Conservation (phyloP, 306 rosid species). For the Vicia sativa region DNA sequence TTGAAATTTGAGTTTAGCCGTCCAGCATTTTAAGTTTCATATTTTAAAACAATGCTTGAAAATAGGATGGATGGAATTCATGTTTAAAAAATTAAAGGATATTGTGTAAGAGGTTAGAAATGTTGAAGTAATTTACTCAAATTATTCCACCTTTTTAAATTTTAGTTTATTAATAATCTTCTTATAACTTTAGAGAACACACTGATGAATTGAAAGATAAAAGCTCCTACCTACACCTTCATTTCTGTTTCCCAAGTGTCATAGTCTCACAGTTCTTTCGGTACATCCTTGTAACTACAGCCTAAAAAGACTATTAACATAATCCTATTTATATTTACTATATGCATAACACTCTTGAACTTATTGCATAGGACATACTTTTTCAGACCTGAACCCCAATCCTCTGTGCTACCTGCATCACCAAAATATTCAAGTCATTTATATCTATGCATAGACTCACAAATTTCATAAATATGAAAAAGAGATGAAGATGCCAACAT, state of each 20-base stretch:
- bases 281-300: conserved; percentile 26
- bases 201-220: neutral
- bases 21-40: no score
- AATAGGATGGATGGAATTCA: neutral
- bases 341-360: conserved; percentile 41
- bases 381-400: conserved; percentile 61
- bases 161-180: neutral
- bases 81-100: neutral
- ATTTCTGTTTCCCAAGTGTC: conserved; percentile 18
- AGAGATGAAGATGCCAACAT: conserved; percentile 33
- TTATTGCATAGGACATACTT: conserved; percentile 16
- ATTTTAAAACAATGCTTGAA: no score
- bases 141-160: neutral
- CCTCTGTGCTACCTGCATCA: conserved; percentile 77
- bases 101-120: neutral
- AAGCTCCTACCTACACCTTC: conserved; percentile 30
- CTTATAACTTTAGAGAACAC: neutral
- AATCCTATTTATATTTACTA: conserved; percentile 22
- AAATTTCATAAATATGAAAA: neutral
- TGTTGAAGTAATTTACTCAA: neutral
- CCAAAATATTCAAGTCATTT: conserved; percentile 31
- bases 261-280: conserved; percentile 14
- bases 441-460: neutral
- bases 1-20: no score
- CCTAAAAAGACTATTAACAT: conserved; percentile 26